Base-by-base conservation (phyloP, 202 grass and related monocot species). In the Setaria viridis region DNA sequence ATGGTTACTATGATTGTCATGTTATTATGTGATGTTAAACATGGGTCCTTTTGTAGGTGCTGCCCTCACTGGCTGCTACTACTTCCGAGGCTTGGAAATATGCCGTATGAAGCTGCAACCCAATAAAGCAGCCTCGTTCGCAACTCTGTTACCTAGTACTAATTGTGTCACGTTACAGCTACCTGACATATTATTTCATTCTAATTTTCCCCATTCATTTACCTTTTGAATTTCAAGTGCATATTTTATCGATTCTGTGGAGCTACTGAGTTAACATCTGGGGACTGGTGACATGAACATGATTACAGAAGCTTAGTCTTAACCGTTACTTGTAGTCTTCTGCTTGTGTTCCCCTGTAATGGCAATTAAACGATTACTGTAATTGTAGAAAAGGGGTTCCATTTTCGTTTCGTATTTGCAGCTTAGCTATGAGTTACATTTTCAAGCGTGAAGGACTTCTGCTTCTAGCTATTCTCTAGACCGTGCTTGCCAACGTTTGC, bases 11-110 rank as follows among this genome's bases (percentile, higher is more conserved):
- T 33, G 78, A n/a, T 33, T 74, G 8, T 43, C 39, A 66, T 66
- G 25, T 57, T 16, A 30, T 80, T 56, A 62, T 69, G 20, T 11
- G 0, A 16, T 45, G 15, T 79, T 80, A 82, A 86, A 72, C 62
- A 67, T 41, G 14, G 58, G 20, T 16, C 30, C 19, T 82, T 78
- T 65, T 87, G 65, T 62, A 95, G 93, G 93, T 95, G 69, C 88
- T 91, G 47, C 93, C 93, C 29, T 92, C 93, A 3, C 88, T 95
- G 14, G 93, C n/a, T n/a, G n/a, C n/a, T n/a, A n/a, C 90, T 37
- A 91, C 91, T 82, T 19, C 45, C 2, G 0, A 37, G 43, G 57
- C 20, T 34, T 34, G 17, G 17, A n/a, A 83, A n/a, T n/a, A 17
- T 16, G 43, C 17, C 17, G 3, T 50, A 62, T 47, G 55, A 74